Base-by-base conservation (phyloP, 495 filamentous ascomycete genomes). In the Aspergillus steynii region DNA sequence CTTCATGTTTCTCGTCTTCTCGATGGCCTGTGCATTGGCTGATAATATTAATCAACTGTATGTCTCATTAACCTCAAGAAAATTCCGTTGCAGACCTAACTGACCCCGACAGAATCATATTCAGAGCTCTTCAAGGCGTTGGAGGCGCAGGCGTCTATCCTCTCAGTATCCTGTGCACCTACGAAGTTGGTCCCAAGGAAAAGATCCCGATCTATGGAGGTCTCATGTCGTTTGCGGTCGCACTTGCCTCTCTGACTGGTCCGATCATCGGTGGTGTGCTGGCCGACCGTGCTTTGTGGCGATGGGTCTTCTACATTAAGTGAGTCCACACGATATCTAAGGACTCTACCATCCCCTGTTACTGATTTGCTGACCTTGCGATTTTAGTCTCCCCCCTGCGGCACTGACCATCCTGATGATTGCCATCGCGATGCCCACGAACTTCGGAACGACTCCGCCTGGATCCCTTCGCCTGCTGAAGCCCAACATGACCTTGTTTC, bases 281-380 rank as follows among this genome's bases (percentile, higher is more conserved):
- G 50, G 79, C 85, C 0, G 75, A 82, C 34, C 65, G 74, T 10
- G 74, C 78, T 5, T 68, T 69, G 3, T 90, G 88, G 88, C 69
- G 82, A 51, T 87, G 85, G 77, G 80, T 85, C 34, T 90, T 88
- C 62, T 81, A 82, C 70, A 80, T 90, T 67, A 90, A 90, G 75
- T 79, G 64, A 48, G 74, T 64, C 12, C 12, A 14, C 51, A 25
- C 29, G 14, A 57, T 14, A 20, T 32, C 7, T 20, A 20, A 20
- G 20, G 20, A 20, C 20, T 20, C 20, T 27, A 26, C 1, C 25
- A n/a, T 14, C 7, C 47, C 26, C 6, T 50, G 8, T 50, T 50
- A 27, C 20, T 50, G 10, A 50, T 50, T 3, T 50, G 10, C 20
- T 50, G 10, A 50, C 26, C 3, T 29, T n/a, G 5, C 25, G 15